These are phyloP conservation scores for Tetrapisispora phaffii DNA, from an alignment of 805 yeast genomes.

Conservation along the genomic window DNA sequence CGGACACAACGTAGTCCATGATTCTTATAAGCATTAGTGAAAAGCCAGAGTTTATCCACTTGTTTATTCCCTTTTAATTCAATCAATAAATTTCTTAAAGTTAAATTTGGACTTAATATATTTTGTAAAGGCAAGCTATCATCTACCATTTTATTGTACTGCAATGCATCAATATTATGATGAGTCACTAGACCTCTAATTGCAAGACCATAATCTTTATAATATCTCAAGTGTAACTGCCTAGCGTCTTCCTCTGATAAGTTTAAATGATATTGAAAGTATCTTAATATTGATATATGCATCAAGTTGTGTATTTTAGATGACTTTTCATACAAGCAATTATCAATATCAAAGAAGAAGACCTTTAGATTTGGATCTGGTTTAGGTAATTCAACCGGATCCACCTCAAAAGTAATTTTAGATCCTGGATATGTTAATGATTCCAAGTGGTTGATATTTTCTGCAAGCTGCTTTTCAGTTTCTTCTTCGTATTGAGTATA, in stretches of 20 bases:
- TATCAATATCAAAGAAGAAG: constrained; percentile 89
- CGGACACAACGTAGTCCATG: constrained; percentile 78
- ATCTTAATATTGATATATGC: constrained; percentile 77
- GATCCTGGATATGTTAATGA: constrained; percentile 31
- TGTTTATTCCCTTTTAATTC: constrained; percentile 36
- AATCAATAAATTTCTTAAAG: constrained; percentile 43
- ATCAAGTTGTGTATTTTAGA: constrained; percentile 73
- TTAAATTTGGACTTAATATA: constrained; percentile 55
- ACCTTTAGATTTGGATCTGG: constrained; percentile 27
- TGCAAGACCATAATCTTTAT: constrained; percentile 83
- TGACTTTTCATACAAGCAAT: constrained; percentile 72
- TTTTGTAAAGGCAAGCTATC: constrained; percentile 81
- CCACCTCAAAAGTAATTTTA: constrained; percentile 23
- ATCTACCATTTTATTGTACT: constrained; percentile 80
- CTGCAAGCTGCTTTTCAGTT: constrained; percentile 19
- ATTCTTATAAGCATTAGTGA: constrained; percentile 87
- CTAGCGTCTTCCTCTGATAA: constrained; percentile 68
- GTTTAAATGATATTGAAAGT: constrained; percentile 55
- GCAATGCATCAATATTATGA: constrained; percentile 73
- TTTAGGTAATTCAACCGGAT: constrained; percentile 15
- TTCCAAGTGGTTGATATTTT: constrained; percentile 27
- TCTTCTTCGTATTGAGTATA: constrained; percentile 10
- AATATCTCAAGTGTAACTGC: constrained; percentile 60
- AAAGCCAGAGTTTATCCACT: constrained; percentile 75
- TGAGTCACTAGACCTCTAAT: constrained; percentile 70